phyloP scores from a whole-genome alignment of 257 asterid species.

The Solanum chilense region DNA sequence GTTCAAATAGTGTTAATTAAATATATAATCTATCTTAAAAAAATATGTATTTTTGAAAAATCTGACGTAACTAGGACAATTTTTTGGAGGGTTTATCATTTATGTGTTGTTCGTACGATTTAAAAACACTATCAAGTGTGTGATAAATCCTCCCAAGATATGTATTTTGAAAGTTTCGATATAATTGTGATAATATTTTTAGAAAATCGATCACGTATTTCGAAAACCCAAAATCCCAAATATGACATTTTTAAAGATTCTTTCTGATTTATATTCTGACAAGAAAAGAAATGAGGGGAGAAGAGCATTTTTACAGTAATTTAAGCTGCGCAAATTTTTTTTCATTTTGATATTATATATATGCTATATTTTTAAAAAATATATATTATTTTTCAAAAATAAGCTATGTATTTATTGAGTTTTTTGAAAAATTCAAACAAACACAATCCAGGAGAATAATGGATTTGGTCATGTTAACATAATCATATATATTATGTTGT shows the following conservation, averaged over 20 bases:
- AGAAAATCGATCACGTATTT: background rate
- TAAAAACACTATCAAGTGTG: background rate
- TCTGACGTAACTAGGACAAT: background rate
- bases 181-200: background rate
- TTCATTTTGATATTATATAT: no score
- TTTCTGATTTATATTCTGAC: slow-evolving; percentile 32
- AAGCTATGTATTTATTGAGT: no score
- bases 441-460: background rate
- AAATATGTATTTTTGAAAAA: background rate
- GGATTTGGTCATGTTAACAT: background rate
- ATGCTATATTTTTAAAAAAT: no score
- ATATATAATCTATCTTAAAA: background rate
- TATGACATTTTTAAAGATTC: slow-evolving; percentile 30
- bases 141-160: background rate
- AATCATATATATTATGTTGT: background rate
- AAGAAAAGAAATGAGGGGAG: no score
- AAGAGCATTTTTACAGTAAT: no score
- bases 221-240: background rate
- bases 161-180: no score
- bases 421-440: no score
- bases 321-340: no score
- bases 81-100: background rate
- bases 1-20: background rate
- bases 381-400: no score
- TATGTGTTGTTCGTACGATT: background rate